phyloP scores from a whole-genome alignment of 2,329 filamentous ascomycete species.

The Bisporella sp. region DNA sequence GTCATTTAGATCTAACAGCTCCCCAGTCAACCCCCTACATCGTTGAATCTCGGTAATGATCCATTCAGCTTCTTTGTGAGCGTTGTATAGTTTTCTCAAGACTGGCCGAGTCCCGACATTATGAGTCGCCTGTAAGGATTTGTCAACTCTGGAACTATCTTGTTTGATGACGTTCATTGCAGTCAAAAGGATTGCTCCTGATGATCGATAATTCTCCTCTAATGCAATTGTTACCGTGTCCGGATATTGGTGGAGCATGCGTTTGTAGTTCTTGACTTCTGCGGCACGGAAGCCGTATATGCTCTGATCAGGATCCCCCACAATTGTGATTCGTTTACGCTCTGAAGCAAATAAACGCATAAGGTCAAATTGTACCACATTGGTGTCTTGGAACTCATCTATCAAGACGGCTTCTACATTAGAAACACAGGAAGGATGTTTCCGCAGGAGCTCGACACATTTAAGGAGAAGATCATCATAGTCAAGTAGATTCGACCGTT shows the following conservation, averaged over 20 bases:
- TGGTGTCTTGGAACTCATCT: constrained; percentile 97
- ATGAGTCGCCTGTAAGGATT: constrained; percentile 74
- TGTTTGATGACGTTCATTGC: constrained; percentile 87
- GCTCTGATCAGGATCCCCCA: constrained; percentile 94
- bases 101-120: constrained; percentile 73
- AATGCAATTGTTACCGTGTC: constrained; percentile 76
- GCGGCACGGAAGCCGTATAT: constrained; percentile 96
- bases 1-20: constrained; percentile 67
- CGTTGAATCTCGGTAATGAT: constrained; percentile 78
- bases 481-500: constrained; percentile 75
- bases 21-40: constrained; percentile 61
- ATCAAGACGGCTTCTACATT: constrained; percentile 90
- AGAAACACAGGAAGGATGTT: constrained; percentile 71
- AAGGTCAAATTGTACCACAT: constrained; percentile 87
- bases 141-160: constrained; percentile 72
- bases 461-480: constrained; percentile 88
- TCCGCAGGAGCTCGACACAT: constrained; percentile 71
- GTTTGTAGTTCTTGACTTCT: constrained; percentile 79
- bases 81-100: constrained; percentile 64
- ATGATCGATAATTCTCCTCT: constrained; percentile 92
- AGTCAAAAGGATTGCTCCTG: constrained; percentile 71
- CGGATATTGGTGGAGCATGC: constrained; percentile 70
- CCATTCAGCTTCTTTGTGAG: constrained; percentile 76
- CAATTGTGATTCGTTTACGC: constrained; percentile 76
- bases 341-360: constrained; percentile 80